These are phyloP conservation scores for Metroxylon sagu DNA, from an alignment of 176 grass and related monocot species.

Conservation along the genomic window DNA sequence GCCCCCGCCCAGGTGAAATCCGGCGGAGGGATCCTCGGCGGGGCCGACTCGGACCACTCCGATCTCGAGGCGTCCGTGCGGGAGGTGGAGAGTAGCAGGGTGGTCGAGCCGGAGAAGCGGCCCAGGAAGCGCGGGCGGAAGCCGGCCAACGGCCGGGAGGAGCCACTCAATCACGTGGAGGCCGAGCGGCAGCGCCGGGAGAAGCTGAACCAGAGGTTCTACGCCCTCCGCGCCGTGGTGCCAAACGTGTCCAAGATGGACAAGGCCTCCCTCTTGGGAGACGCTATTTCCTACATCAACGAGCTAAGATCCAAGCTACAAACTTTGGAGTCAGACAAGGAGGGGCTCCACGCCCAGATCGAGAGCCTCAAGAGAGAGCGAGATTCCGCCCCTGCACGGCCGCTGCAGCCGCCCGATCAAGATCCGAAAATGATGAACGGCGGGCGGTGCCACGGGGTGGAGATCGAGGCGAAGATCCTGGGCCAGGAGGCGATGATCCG, in stretches of 20 bases:
- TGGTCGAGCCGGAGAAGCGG: slow-evolving; percentile 86
- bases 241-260: slow-evolving; percentile 99
- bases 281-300: slow-evolving; percentile 93
- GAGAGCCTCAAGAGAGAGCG: slow-evolving; percentile 59
- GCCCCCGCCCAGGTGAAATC: slow-evolving; percentile 25
- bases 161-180: slow-evolving; percentile 91
- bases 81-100: slow-evolving; percentile 89
- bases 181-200: slow-evolving; percentile 90
- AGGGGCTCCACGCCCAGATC: slow-evolving; percentile 54
- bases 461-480: slow-evolving; percentile 85
- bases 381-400: slow-evolving; percentile 28
- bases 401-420: neutral
- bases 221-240: slow-evolving; percentile 90
- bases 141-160: slow-evolving; percentile 93
- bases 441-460: slow-evolving; percentile 54
- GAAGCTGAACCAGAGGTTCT: slow-evolving; percentile 98
- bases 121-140: slow-evolving; percentile 86
- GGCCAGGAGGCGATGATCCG: slow-evolving; percentile 75
- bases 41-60: slow-evolving; percentile 82
- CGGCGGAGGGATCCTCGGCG: slow-evolving; percentile 31
- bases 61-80: slow-evolving; percentile 73
- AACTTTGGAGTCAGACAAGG: slow-evolving; percentile 52
- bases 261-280: slow-evolving; percentile 91
- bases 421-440: slow-evolving; percentile 19
- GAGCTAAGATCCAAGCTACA: slow-evolving; percentile 66